Conservation (phyloP, 1,139 yeast species). For the Candida sp. region DNA sequence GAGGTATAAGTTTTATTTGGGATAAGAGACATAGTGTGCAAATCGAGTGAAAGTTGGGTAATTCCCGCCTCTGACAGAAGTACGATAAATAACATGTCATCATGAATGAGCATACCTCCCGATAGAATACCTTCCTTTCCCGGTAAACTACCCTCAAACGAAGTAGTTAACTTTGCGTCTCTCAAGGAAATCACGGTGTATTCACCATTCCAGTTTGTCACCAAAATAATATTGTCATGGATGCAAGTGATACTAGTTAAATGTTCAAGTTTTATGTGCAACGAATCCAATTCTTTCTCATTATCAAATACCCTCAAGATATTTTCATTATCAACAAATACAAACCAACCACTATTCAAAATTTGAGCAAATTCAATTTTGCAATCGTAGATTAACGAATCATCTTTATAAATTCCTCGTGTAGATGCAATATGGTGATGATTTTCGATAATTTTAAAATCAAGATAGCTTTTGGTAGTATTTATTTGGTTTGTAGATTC, state of each 20-base stretch:
- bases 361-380: slow-evolving; percentile 1
- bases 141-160: neutral
- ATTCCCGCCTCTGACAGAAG: slow-evolving; percentile 2
- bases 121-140: neutral
- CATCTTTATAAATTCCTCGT: neutral
- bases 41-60: neutral
- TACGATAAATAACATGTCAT: neutral
- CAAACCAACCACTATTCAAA: neutral
- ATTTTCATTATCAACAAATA: neutral
- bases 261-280: neutral
- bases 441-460: neutral
- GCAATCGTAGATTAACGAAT: neutral
- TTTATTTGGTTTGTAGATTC: neutral
- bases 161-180: neutral
- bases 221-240: neutral
- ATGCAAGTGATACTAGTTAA: neutral
- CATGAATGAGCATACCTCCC: slow-evolving; percentile 1
- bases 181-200: neutral
- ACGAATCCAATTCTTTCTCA: neutral
- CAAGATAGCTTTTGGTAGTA: neutral
- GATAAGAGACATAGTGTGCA: neutral
- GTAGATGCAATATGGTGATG: neutral
- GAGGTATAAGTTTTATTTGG: neutral
- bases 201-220: slow-evolving; percentile 1
- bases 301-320: neutral